Conservation (phyloP, 129 eudicot species). For the Flaveria robusta region DNA sequence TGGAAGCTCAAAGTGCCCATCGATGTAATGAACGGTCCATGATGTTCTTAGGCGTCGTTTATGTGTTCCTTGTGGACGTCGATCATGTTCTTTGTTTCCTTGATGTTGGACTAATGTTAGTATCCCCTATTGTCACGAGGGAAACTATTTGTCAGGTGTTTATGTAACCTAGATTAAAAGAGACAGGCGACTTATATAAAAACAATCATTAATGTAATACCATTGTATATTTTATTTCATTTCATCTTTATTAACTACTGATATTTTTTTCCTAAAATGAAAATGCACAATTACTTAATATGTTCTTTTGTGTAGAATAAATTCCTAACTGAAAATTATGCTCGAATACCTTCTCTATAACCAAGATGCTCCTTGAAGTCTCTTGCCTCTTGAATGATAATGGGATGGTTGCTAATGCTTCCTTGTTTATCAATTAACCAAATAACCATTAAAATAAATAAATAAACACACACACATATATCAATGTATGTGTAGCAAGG, state of each 20-base stretch:
- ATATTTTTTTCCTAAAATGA: too few relatives aligned
- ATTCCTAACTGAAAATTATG: neutral
- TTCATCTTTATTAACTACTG: too few relatives aligned
- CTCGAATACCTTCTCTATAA: slow-evolving; percentile 31
- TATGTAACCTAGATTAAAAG: too few relatives aligned
- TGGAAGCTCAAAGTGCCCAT: slow-evolving; percentile 44
- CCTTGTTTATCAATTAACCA: slow-evolving; percentile 35
- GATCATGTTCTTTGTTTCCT: slow-evolving; percentile 13
- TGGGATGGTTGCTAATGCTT: slow-evolving; percentile 46
- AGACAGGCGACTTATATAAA: neutral
- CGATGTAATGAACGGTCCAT: slow-evolving; percentile 32
- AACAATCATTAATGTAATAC: too few relatives aligned
- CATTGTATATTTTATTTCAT: too few relatives aligned
- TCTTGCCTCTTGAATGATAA: slow-evolving; percentile 45
- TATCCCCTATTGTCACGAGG: slow-evolving; percentile 31
- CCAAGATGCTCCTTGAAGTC: slow-evolving; percentile 36
- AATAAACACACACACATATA: neutral
- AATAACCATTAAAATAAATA: neutral
- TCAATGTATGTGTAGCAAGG: neutral
- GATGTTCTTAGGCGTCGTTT: slow-evolving; percentile 48
- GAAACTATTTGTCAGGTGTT: too few relatives aligned
- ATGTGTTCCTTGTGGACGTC: slow-evolving; percentile 22
- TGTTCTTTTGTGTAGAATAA: neutral
- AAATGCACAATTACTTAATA: too few relatives aligned
- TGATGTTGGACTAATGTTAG: slow-evolving; percentile 37